Evolutionary conservation across 1,284 basidiomycete species (phyloP).

Genomic region (Leccinum glutinopallens): DNA sequence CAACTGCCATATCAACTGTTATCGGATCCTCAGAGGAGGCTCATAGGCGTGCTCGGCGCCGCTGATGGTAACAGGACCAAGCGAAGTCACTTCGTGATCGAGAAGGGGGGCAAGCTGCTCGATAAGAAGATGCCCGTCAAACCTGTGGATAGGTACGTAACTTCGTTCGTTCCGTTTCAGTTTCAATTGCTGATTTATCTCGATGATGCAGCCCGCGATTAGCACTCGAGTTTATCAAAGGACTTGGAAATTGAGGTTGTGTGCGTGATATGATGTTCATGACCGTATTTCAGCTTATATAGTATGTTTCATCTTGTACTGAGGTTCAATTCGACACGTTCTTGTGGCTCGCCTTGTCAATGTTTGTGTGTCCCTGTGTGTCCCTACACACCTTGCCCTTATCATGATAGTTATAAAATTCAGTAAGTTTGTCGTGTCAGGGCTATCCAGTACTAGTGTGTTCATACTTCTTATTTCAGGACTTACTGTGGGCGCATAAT

Average conservation of each 20-base stretch:
- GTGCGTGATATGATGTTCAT: not conserved
- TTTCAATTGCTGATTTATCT: conserved; percentile 4
- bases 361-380: not conserved
- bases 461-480: not conserved
- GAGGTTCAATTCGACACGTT: not conserved
- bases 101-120: conserved; percentile 83
- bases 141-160: conserved; percentile 71
- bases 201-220: conserved; percentile 26
- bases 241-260: conserved; percentile 18
- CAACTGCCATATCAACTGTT: conserved; percentile 82
- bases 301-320: conserved; percentile 13
- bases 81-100: conserved; percentile 90
- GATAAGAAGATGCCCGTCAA: conserved; percentile 85
- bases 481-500: not conserved
- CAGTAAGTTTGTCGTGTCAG: not conserved
- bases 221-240: conserved; percentile 47
- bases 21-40: conserved; percentile 80
- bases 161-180: no score
- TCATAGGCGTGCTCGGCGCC: conserved; percentile 85
- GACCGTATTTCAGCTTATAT: conserved; percentile 13
- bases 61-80: conserved; percentile 81
- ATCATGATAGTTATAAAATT: not conserved
- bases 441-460: not conserved
- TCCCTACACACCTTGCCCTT: not conserved
- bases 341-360: not conserved